Percentiles rank a stretch among this genome's conserved stretches.
phyloP scores from a whole-genome alignment of 2,329 filamentous ascomycete species.

The Monosporascus sp. region DNA sequence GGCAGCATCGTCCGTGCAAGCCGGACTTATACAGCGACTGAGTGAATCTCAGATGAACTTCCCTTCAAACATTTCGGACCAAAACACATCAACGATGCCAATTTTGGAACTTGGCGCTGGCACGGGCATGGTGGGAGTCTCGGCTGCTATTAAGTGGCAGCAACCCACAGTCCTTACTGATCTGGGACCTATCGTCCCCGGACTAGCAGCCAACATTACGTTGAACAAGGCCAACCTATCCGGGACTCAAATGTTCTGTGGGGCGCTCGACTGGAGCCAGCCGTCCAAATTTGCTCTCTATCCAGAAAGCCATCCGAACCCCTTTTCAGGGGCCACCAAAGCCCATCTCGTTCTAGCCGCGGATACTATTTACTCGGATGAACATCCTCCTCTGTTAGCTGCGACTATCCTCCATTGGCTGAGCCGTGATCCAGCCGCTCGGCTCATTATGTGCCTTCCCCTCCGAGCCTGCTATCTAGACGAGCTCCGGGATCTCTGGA shows the following conservation, averaged over 20 bases:
- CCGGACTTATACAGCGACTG: slow-evolving; percentile 28
- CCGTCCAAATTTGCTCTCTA: slow-evolving; percentile 19
- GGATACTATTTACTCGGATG: slow-evolving; percentile 35
- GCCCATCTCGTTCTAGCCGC: slow-evolving; percentile 34
- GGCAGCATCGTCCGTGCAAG: slow-evolving; percentile 31
- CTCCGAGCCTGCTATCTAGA: slow-evolving; percentile 36
- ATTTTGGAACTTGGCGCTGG: slow-evolving; percentile 33
- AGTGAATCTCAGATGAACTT: slow-evolving; percentile 10
- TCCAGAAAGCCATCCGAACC: neutral
- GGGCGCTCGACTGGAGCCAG: slow-evolving; percentile 32
- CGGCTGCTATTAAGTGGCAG: slow-evolving; percentile 26
- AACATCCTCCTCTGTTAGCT: slow-evolving; percentile 33
- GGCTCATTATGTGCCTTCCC: slow-evolving; percentile 33
- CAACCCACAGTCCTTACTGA: slow-evolving; percentile 27
- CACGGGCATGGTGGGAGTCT: slow-evolving; percentile 31
- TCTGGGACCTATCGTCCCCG: slow-evolving; percentile 26
- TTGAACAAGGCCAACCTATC: slow-evolving; percentile 20
- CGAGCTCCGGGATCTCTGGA: slow-evolving; percentile 35
- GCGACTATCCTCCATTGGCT: slow-evolving; percentile 32
- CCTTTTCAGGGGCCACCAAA: slow-evolving; percentile 15
- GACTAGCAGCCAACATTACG: slow-evolving; percentile 25
- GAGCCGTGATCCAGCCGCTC: slow-evolving; percentile 16
- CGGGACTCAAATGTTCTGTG: slow-evolving; percentile 13
- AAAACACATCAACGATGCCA: slow-evolving; percentile 7
- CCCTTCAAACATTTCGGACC: neutral